Conservation (phyloP, 2,329 filamentous ascomycete genomes). For the Chaetomiaceae sp. region DNA sequence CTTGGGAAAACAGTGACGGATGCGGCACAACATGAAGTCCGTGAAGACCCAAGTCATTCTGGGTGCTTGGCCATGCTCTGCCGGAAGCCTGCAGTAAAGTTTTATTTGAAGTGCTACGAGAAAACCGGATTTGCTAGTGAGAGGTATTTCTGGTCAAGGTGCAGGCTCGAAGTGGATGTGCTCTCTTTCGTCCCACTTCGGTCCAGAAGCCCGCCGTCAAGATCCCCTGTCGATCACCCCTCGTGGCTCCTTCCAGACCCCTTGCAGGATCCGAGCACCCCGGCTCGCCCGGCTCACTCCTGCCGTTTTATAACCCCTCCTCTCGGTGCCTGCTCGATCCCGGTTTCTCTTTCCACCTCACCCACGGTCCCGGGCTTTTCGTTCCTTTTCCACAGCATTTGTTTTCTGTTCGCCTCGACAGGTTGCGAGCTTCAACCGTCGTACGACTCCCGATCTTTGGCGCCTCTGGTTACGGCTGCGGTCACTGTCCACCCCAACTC, state of each 20-base stretch:
- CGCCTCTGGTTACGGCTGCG: constrained; percentile 15
- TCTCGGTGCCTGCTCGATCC: background rate
- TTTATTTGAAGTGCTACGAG: background rate
- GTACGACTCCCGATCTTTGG: constrained; percentile 12
- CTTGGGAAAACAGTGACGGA: no score
- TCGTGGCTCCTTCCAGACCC: constrained; percentile 1
- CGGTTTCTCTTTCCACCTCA: constrained; percentile 13
- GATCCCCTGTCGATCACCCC: constrained; percentile 1
- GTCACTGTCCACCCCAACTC: constrained; percentile 18
- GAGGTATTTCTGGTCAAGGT: background rate
- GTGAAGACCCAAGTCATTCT: background rate
- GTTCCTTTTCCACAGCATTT: constrained; percentile 9
- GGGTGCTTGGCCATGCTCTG: background rate
- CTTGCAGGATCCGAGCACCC: background rate
- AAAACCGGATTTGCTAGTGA: background rate
- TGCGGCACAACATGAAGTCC: no score
- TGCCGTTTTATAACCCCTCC: constrained; percentile 3
- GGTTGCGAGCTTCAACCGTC: constrained; percentile 25
- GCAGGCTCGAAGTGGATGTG: background rate
- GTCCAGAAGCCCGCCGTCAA: constrained; percentile 9
- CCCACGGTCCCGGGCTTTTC: constrained; percentile 15
- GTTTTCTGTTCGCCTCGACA: constrained; percentile 5
- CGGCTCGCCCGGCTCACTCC: constrained; percentile 2
- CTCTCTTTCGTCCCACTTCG: constrained; percentile 3
- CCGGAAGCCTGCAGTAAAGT: background rate